Base-by-base conservation (phyloP, 768 basidiomycete genomes). In the Auricularia heimuer region DNA sequence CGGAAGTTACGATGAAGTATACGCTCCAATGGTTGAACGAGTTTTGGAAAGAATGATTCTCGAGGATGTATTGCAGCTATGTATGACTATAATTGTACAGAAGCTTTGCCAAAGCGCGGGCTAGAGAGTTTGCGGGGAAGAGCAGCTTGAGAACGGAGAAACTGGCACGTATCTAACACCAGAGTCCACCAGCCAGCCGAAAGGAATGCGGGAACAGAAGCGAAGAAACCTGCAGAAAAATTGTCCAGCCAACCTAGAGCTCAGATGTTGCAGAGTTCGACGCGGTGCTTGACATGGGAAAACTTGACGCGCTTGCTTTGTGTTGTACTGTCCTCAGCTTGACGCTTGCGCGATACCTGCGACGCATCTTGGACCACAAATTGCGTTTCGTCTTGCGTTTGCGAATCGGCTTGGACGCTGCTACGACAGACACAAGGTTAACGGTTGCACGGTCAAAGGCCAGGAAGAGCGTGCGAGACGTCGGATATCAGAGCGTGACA, bases 1-100 rank as follows among this genome's bases (percentile, higher is more conserved):
- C 63, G 62, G 63, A 68, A 33, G 63, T 69, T 63, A 64, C 62
- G 21, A 61, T 63, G n/a, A 36, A 66, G 54, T 36, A 18, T 12
- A 66, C 69, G 29, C 45, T 61, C 58, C 61, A 29, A 29, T 66
- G 65, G 68, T 45, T 66, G 47, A 39, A 61, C n/a, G 44, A 44
- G 21, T 29, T 34, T 18, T 68, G 66, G 64, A 51, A 51, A 18
- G 18, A 51, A 16, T 51, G 21, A 42, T 29, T 1, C 29, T 29
- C 29, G 29, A 29, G 29, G 29, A 29, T 29, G 29, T 29, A 29
- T 29, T 29, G 29, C 29, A 29, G 29, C 29, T 29, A 29, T 29
- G 29, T 29, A 29, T 29, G 29, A 29, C 29, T 3, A 29, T 29
- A 29, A 29, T 29, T 29, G 29, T 29, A 29, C 29, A 29, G 29